A percentile compares a stretch with the other conserved stretches of the same genome.
phyloP scores from a whole-genome alignment of 73 alveolate species.

The Stentor coeruleus region DNA sequence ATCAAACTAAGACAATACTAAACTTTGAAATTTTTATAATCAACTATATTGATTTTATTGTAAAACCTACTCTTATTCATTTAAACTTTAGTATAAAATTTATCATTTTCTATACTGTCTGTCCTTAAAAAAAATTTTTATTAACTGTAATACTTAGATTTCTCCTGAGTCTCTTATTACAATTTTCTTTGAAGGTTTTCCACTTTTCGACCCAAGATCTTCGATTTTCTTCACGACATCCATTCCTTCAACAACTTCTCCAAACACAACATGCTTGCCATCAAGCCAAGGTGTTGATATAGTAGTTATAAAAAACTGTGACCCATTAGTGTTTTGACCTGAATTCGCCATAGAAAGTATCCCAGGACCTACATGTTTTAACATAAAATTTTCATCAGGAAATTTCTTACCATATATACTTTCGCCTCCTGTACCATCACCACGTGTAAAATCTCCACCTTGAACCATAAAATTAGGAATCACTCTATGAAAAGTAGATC shows the following conservation, averaged over 20 bases:
- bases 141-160: no score
- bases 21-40: no score
- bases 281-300: conserved; percentile 87
- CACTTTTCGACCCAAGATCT: conserved; percentile 33
- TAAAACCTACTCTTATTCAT: no score
- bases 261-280: conserved; percentile 94
- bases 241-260: conserved; percentile 63
- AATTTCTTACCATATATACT: conserved; percentile 80
- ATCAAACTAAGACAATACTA: no score
- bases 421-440: conserved; percentile 95
- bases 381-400: conserved; percentile 89
- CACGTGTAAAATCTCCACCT: conserved; percentile 96
- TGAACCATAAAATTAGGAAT: conserved; percentile 96
- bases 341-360: conserved; percentile 98
- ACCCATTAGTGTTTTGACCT: conserved; percentile 98
- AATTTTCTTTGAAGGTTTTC: no score
- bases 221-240: conserved; percentile 69
- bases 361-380: conserved; percentile 88
- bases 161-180: no score
- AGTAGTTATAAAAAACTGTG: conserved; percentile 91
- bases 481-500: conserved; percentile 94
- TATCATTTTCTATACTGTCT: no score
- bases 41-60: no score
- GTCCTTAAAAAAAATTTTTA: no score
- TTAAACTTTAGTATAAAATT: no score